Evolutionary conservation across 2,329 filamentous ascomycete genomes (phyloP), one percentile per base, ranked within the genome.

Genomic region (Zymoseptoria crescenta): DNA sequence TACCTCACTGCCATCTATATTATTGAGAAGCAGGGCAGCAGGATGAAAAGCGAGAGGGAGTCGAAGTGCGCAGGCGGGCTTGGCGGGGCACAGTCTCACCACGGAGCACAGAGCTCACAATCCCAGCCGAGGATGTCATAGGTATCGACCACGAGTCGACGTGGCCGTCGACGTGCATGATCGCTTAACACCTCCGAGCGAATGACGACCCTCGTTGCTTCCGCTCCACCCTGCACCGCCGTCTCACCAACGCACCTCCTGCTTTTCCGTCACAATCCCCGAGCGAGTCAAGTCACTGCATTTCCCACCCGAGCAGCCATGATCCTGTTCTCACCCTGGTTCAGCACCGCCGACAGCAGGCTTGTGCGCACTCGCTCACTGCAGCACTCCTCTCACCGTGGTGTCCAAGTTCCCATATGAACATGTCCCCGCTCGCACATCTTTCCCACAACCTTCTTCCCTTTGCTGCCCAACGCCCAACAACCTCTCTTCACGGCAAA

Each of bases 341-440:
- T 24, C 24, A 24, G 24, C 24, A 45, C 13, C 35, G n/a, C 35
- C 35, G 35, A 16, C 35, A 45, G 10, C 35, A 45, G 35, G 35
- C 35, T 10, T 41, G 35, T 41, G 35, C 35, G 35, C 35, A 16
- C 35, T 41, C 35, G 35, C 35, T 45, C 35, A 16, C 35, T 16
- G 35, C 35, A n/a, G 35, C 35, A 16, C 35, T 45, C 35, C 35
- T 45, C 35, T 45, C 35, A 45, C 35, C 35, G 35, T 45, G 19
- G 52, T 45, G 35, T 45, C 35, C 35, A 45, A 16, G 50, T 54
- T 58, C 52, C 64, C 66, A 67, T 68, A 68, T 68, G 59, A 64
- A 59, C 64, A 56, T 63, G 61, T 58, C 50, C 30, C 35, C 19
- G 21, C 45, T 30, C 55, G 51, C 60, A 19, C 29, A 10, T 55